A percentile compares a stretch with the other conserved stretches of the same genome.
These are phyloP conservation scores for Schizochytrium sp. DNA, from an alignment of 108 stramenopile genomes.

Conservation along the genomic window DNA sequence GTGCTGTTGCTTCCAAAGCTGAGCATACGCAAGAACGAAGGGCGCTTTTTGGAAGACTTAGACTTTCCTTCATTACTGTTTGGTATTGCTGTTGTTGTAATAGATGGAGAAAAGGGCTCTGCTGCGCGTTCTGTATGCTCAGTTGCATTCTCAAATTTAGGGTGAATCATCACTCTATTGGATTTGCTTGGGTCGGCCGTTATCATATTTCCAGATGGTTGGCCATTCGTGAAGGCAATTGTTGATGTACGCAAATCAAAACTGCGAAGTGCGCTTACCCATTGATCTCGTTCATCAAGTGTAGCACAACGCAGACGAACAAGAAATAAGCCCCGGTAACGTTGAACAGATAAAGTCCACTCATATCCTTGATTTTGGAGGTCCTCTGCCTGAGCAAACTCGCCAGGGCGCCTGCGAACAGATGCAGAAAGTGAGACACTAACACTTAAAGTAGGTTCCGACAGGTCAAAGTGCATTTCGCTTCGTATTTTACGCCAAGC, in stretches of 20 bases:
- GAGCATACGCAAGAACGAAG: too few relatives aligned
- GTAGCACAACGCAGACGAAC: conserved; percentile 1
- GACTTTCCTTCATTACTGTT: too few relatives aligned
- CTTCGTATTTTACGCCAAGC: background rate
- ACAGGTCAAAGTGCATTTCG: conserved; percentile 44
- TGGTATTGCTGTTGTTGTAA: too few relatives aligned
- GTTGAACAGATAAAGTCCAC: conserved; percentile 57
- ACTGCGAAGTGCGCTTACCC: conserved; percentile 32
- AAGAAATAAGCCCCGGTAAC: background rate
- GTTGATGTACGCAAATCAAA: background rate
- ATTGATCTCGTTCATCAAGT: conserved; percentile 31
- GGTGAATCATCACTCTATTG: too few relatives aligned
- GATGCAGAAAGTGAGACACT: background rate
- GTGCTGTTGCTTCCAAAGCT: too few relatives aligned
- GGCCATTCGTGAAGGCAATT: too few relatives aligned
- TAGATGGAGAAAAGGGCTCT: too few relatives aligned
- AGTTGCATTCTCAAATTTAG: too few relatives aligned
- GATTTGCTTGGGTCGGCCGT: too few relatives aligned
- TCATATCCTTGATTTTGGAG: background rate
- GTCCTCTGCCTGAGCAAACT: background rate
- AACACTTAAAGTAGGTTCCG: conserved; percentile 16
- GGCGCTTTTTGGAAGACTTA: too few relatives aligned
- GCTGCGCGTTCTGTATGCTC: too few relatives aligned
- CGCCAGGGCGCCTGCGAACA: background rate
- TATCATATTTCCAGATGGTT: too few relatives aligned